Evolutionary conservation across 371 early-diverging fungal genomes (phyloP).

Genomic region (Mucor mucedo): DNA sequence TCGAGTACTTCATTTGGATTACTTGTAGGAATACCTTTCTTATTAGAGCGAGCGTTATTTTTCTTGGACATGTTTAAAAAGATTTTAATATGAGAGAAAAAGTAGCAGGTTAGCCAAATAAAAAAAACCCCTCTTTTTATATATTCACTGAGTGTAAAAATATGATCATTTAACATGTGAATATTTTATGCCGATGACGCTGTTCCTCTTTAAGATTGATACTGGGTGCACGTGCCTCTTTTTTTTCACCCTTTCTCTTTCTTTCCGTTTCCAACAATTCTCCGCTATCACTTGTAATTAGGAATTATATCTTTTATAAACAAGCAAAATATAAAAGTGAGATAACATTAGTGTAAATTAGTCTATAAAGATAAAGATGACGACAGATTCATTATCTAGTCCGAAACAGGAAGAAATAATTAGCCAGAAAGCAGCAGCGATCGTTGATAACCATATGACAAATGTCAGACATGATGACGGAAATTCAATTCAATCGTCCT

Average conservation of each 20-base stretch:
- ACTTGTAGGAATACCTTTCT: slow-evolving; percentile 21
- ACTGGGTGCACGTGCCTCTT: slow-evolving; percentile 5
- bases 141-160: slow-evolving; percentile 3
- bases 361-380: not conserved
- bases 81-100: not conserved
- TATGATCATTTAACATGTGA: slow-evolving; percentile 18
- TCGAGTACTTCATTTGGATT: slow-evolving; percentile 24
- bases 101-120: not conserved
- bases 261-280: not conserved
- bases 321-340: not conserved
- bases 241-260: not conserved
- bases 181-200: slow-evolving; percentile 7
- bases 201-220: slow-evolving; percentile 1
- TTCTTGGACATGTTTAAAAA: slow-evolving; percentile 17
- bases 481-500: not conserved
- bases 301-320: not conserved
- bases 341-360: not conserved
- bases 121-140: not conserved
- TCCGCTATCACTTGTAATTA: not conserved
- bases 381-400: not conserved
- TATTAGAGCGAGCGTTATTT: slow-evolving; percentile 1
- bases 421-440: not conserved
- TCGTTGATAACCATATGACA: slow-evolving; percentile 1
- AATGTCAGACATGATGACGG: not conserved
- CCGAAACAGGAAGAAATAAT: not conserved